These are phyloP conservation scores for Suillus lakei DNA, from an alignment of 768 basidiomycete species.

Conservation along the genomic window DNA sequence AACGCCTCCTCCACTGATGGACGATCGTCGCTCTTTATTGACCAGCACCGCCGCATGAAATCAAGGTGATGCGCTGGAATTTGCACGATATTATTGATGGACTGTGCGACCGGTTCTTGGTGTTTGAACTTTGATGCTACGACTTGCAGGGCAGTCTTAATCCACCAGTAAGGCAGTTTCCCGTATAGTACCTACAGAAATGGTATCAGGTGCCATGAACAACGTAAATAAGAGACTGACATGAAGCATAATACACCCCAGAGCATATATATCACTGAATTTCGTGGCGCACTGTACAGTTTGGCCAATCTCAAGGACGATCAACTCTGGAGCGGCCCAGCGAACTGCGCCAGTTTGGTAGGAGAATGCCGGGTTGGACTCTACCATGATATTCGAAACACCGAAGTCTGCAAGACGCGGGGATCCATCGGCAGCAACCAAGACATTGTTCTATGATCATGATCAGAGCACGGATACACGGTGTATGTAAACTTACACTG, in stretches of 20 bases:
- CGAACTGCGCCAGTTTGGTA: slow-evolving; percentile 44
- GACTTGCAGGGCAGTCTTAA: slow-evolving; percentile 27
- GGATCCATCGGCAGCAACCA: slow-evolving; percentile 36
- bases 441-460: slow-evolving; percentile 35
- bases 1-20: slow-evolving; percentile 22
- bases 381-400: slow-evolving; percentile 34
- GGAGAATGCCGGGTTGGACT: slow-evolving; percentile 24
- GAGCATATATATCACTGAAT: slow-evolving; percentile 49
- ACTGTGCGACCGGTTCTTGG: neutral
- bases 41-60: slow-evolving; percentile 30
- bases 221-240: slow-evolving; percentile 13
- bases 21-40: slow-evolving; percentile 24
- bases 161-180: slow-evolving; percentile 25
- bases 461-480: neutral
- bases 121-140: neutral
- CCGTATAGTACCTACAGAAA: slow-evolving; percentile 28
- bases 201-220: neutral
- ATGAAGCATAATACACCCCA: slow-evolving; percentile 37
- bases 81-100: slow-evolving; percentile 8
- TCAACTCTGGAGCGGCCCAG: slow-evolving; percentile 51
- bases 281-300: slow-evolving; percentile 14
- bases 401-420: slow-evolving; percentile 43
- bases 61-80: slow-evolving; percentile 13
- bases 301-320: slow-evolving; percentile 35
- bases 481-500: slow-evolving; percentile 33